Evolutionary conservation across 2,329 filamentous ascomycete species (phyloP).

Genomic region (Drechslerella dactyloides): DNA sequence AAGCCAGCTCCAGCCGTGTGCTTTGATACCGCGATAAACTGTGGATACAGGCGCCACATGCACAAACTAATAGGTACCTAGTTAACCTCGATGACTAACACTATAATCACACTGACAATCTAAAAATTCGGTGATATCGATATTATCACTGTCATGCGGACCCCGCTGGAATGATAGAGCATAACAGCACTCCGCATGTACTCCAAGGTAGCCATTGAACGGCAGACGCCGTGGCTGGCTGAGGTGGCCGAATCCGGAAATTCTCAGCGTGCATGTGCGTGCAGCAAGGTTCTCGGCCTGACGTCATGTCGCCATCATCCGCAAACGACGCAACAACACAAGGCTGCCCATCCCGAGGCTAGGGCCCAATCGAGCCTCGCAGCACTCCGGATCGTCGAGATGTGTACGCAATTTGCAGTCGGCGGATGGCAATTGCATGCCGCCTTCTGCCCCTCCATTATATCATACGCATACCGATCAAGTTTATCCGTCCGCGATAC

Average conservation of each 20-base stretch:
- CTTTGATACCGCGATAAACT: too few species aligned
- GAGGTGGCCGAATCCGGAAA: slow-evolving; percentile 1
- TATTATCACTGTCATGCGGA: too few species aligned
- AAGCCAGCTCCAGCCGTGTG: too few species aligned
- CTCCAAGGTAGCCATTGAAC: too few species aligned
- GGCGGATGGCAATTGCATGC: not conserved
- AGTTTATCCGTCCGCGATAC: not conserved
- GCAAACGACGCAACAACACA: slow-evolving; percentile 18
- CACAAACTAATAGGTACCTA: too few species aligned
- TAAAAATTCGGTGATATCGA: too few species aligned
- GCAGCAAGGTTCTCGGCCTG: slow-evolving; percentile 27
- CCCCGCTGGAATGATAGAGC: too few species aligned
- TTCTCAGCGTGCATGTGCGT: not conserved
- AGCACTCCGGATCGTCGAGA: slow-evolving; percentile 11
- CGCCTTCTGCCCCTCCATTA: not conserved
- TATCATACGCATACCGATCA: not conserved
- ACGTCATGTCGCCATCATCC: slow-evolving; percentile 49
- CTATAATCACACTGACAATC: too few species aligned
- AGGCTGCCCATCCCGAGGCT: slow-evolving; percentile 11
- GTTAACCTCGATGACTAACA: too few species aligned
- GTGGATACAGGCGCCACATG: too few species aligned
- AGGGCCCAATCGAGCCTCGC: slow-evolving; percentile 19
- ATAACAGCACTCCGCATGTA: too few species aligned
- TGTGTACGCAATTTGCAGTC: slow-evolving; percentile 33
- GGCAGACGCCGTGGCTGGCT: not conserved